These are phyloP conservation scores for Punctularia strigosozonata DNA, from an alignment of 768 basidiomycete species.

Conservation along the genomic window DNA sequence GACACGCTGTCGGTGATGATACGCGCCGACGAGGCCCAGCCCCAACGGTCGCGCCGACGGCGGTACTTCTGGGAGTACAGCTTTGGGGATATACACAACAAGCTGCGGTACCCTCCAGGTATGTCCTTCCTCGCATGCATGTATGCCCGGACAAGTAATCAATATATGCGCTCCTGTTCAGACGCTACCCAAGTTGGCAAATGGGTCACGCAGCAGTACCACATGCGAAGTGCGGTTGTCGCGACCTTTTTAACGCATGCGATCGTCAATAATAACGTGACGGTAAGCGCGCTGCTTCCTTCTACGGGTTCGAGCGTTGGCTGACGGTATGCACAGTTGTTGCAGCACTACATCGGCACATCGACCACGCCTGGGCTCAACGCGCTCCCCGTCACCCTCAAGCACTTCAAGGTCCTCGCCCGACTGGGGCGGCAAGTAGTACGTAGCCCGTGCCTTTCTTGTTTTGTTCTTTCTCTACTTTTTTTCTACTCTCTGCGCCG, in stretches of 20 bases:
- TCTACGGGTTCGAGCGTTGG: constrained; percentile 1
- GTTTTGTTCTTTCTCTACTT: not conserved
- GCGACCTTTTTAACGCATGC: constrained; percentile 67
- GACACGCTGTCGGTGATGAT: constrained; percentile 68
- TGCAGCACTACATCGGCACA: constrained; percentile 30
- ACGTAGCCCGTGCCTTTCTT: constrained; percentile 14
- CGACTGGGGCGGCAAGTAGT: constrained; percentile 51
- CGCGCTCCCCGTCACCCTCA: constrained; percentile 56
- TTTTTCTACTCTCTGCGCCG: not conserved
- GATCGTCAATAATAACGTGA: constrained; percentile 49
- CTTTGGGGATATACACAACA: constrained; percentile 29
- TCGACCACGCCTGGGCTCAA: constrained; percentile 13
- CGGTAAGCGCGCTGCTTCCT: constrained; percentile 21
- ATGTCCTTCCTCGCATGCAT: constrained; percentile 10
- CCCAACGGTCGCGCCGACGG: constrained; percentile 44
- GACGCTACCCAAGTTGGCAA: constrained; percentile 45
- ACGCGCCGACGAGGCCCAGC: constrained; percentile 55
- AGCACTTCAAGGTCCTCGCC: constrained; percentile 68
- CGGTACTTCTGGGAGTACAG: constrained; percentile 35
- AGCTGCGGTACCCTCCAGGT: constrained; percentile 52
- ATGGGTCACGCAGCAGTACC: constrained; percentile 50
- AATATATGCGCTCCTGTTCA: constrained; percentile 22
- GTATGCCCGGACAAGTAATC: too few relatives aligned
- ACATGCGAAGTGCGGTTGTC: constrained; percentile 41
- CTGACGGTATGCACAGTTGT: constrained; percentile 23